These are phyloP conservation scores for Trametes polyzona DNA, from an alignment of 1,284 basidiomycete genomes.

Conservation along the genomic window DNA sequence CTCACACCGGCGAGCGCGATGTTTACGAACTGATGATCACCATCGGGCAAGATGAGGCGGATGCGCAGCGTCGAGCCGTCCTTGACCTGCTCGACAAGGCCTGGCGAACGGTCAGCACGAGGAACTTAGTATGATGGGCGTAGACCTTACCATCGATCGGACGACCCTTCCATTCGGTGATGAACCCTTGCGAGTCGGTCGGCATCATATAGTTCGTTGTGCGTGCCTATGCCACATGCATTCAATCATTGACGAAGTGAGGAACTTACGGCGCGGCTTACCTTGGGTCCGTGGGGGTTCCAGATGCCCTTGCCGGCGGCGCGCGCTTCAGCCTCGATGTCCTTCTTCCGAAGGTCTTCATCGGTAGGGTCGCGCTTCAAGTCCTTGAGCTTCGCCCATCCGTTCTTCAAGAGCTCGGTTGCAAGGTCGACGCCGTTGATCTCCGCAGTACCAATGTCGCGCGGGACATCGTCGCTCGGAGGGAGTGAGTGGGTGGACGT, in stretches of 20 bases:
- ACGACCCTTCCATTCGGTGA: slow-evolving; percentile 91
- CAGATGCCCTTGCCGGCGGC: slow-evolving; percentile 82
- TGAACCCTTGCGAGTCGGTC: slow-evolving; percentile 84
- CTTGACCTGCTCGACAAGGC: slow-evolving; percentile 91
- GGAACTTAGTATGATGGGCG: background rate
- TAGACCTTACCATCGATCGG: slow-evolving; percentile 77
- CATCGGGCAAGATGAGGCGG: slow-evolving; percentile 85
- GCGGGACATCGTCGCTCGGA: slow-evolving; percentile 66
- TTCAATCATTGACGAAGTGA: background rate
- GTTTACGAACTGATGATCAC: slow-evolving; percentile 87
- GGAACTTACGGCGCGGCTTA: slow-evolving; percentile 36
- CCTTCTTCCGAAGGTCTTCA: slow-evolving; percentile 76
- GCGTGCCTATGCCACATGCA: slow-evolving; percentile 57
- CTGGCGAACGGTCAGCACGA: slow-evolving; percentile 43
- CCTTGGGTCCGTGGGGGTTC: slow-evolving; percentile 84
- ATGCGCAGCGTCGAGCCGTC: slow-evolving; percentile 93
- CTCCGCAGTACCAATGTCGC: slow-evolving; percentile 79
- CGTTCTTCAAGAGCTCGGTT: slow-evolving; percentile 78
- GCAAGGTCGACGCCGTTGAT: slow-evolving; percentile 76
- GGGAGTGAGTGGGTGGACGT: slow-evolving; percentile 76
- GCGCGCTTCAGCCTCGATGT: slow-evolving; percentile 82
- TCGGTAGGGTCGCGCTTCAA: slow-evolving; percentile 77
- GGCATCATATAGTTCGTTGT: slow-evolving; percentile 89
- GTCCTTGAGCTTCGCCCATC: slow-evolving; percentile 95
- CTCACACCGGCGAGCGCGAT: slow-evolving; percentile 87